These are phyloP conservation scores for Apostasia shenzhenica DNA, from an alignment of 106 monocot genomes.

Conservation along the genomic window DNA sequence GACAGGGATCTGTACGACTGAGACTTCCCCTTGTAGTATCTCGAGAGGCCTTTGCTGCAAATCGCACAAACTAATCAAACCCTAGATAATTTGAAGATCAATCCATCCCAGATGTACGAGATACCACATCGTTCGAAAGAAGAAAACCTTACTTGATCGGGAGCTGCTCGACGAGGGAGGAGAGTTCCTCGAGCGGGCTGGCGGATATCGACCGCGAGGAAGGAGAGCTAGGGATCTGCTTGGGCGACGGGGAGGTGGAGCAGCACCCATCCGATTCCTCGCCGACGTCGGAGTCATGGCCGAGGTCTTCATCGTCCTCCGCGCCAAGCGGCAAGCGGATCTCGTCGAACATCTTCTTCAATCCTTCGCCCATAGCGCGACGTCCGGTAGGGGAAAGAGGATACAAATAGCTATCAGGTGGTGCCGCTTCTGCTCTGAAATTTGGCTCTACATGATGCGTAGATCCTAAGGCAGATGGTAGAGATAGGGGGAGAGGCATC, in stretches of 20 bases:
- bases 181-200: slow-evolving; percentile 39
- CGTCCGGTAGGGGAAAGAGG: no score
- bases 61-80: background rate
- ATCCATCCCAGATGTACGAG: background rate
- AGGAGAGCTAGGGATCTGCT: background rate
- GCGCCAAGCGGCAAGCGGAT: background rate
- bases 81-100: background rate
- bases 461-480: no score
- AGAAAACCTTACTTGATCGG: slow-evolving; percentile 33
- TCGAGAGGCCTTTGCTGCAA: slow-evolving; percentile 50
- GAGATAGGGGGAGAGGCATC: no score
- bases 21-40: slow-evolving; percentile 45
- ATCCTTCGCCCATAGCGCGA: background rate
- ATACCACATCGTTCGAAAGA: no score
- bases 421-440: no score
- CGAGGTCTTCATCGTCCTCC: slow-evolving; percentile 3
- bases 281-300: background rate
- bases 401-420: no score
- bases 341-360: background rate
- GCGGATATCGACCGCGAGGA: slow-evolving; percentile 1
- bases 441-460: no score
- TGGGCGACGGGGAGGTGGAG: background rate
- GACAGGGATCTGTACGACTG: slow-evolving; percentile 42
- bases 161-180: slow-evolving; percentile 32
- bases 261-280: background rate